Evolutionary conservation across 192 early-diverging fungal genomes (phyloP), one percentile per base, ranked within the genome.

Genomic region (Umbelopsis isabellina): DNA sequence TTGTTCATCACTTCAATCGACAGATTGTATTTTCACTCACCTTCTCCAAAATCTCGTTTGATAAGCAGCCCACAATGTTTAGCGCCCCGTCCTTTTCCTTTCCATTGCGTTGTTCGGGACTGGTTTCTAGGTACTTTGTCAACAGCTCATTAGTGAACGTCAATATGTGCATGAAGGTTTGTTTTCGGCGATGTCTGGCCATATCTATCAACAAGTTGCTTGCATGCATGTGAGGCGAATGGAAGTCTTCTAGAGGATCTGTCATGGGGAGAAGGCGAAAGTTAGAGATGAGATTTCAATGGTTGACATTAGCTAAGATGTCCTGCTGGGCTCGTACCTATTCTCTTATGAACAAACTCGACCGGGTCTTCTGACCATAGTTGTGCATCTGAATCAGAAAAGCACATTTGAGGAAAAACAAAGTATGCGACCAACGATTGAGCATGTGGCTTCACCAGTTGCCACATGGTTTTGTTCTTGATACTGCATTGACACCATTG

Each of bases 331-430:
- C 67, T 72, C 27, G 27, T 72, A 86, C 85, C 87, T 67, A 86
- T 80, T 66, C 89, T 88, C 72, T 90, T 88, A 69, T 92, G 87
- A 11, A 99, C 88, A 72, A 91, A 99, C 75, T 99, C 97, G 35
- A 95, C 89, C 3, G 94, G 91, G 73, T 98, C 94, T 27, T 95
- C 91, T 64, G 88, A 79, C 97, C 97, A 99, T 33, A 97, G 87
- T 76, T 93, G 81, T 71, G 91, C 87, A 74, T 99, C 97, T 46
- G 85, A 87, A 20, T 84, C 68, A 68, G 88, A 89, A 73, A 97
- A 95, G 84, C 93, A 97, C 55, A 99, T 72, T 66, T 92, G 90
- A 68, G 96, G 95, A 85, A 94, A 98, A 65, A 97, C 90, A 78
- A 92, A 97, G 37, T 94, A 88, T 13, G 86, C 72, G 20, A 98